A percentile compares a stretch with the other conserved stretches of the same genome.
Conservation (phyloP, 495 filamentous ascomycete genomes). For the Xylaria grammica region DNA sequence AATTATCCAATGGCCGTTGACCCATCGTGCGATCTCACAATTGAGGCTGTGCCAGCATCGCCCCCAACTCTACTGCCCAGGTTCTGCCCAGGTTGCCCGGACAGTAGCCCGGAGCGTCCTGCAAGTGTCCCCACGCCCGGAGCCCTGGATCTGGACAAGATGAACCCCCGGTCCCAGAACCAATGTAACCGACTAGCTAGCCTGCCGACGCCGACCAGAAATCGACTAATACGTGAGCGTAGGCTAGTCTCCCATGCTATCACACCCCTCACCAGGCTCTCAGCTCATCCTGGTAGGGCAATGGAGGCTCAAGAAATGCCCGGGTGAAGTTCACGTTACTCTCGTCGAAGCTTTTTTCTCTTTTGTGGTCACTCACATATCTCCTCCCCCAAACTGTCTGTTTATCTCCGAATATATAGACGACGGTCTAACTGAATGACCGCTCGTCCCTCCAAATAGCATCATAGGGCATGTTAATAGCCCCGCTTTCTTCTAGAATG, state of each 20-base stretch:
- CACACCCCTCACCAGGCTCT: not conserved
- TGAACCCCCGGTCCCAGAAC: not conserved
- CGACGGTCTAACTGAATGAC: too few species aligned
- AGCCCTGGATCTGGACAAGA: slow-evolving; percentile 6
- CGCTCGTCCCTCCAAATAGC: not conserved
- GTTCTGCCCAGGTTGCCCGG: too few species aligned
- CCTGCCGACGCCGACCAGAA: not conserved
- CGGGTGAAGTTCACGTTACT: not conserved
- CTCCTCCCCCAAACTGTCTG: not conserved
- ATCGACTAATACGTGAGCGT: not conserved
- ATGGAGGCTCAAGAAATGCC: not conserved
- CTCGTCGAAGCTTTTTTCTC: not conserved
- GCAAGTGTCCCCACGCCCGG: slow-evolving; percentile 7
- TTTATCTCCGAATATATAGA: too few species aligned
- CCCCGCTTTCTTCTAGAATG: not conserved
- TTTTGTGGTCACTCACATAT: not conserved
- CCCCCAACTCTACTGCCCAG: too few species aligned
- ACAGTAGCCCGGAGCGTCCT: not conserved
- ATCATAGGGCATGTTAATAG: not conserved
- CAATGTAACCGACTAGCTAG: slow-evolving; percentile 1
- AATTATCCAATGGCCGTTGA: not conserved
- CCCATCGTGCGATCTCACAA: too few species aligned
- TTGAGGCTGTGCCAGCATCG: slow-evolving; percentile 7
- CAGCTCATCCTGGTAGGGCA: too few species aligned
- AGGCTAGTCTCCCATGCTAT: not conserved